These are phyloP conservation scores for Picea sitchensis DNA, from an alignment of 75 land plant species.

Conservation along the genomic window DNA sequence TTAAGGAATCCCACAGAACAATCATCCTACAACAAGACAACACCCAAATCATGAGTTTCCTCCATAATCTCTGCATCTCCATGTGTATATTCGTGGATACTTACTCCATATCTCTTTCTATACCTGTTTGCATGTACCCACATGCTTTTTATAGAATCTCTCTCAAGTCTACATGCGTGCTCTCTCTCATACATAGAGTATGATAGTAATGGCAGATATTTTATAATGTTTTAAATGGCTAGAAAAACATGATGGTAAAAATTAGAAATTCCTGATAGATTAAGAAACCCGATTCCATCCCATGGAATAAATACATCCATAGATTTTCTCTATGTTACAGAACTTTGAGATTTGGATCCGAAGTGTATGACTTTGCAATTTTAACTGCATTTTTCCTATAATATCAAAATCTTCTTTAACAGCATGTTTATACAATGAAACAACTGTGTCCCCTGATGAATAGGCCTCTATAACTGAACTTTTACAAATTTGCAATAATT, in stretches of 20 bases:
- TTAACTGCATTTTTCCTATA: neutral
- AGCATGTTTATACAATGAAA: neutral
- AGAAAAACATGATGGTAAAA: neutral
- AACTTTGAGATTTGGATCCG: neutral
- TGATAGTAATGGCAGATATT: neutral
- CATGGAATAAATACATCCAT: slow-evolving; percentile 1
- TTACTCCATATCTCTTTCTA: neutral
- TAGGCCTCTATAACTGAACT: neutral
- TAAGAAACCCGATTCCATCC: neutral
- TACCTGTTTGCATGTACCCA: neutral
- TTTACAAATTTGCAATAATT: slow-evolving; percentile 9
- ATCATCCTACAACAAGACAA: neutral
- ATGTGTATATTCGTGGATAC: too few species aligned
- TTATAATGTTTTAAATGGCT: neutral
- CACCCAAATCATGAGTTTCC: neutral
- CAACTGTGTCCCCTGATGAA: neutral
- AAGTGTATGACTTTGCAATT: neutral
- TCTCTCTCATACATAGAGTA: neutral
- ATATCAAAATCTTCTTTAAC: neutral
- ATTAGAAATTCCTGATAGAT: neutral
- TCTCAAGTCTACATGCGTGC: too few species aligned
- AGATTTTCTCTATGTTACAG: neutral
- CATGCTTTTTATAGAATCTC: neutral
- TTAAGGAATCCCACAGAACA: neutral
- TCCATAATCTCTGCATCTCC: neutral